Base-by-base conservation (phyloP, 345 rosid genomes). In the Diplotaxis tenuifolia region DNA sequence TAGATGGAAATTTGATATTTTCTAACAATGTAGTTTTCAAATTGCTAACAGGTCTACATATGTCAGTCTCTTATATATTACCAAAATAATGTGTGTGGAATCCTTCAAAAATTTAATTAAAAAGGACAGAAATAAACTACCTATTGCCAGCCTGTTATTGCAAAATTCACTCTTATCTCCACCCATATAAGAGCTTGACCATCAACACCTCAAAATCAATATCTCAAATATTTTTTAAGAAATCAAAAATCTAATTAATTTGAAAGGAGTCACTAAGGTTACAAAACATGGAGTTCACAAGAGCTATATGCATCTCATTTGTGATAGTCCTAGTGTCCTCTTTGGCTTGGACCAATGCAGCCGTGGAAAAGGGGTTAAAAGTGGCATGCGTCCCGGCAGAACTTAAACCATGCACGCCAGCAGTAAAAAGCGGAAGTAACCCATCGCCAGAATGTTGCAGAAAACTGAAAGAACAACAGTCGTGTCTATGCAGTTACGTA, bases 401-500 rank as follows among this genome's bases (percentile, higher is more conserved):
- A 79, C 81, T 90, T 80, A 65, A 63, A 71, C 42, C 87, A 18
- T 88, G 91, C 73, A 0, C 42, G 11, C 9, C 53, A 11, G 84
- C 91, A 0, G 15, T 78, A 62, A 60, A 42, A 4, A 42, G 81
- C 4, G 12, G 68, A 10, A 10, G 68, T 0, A 47, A 56, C 5
- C 93, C 96, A 0, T 50, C 86, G 0, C 1, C 2, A 0, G 3
- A 32, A 23, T 86, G 94, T 80, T 90, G 93, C 74, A 32, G 7
- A 56, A 88, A 80, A 62, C 11, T 85, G 74, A 82, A 69, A 74
- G 82, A 83, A 78, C 90, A 88, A 84, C 23, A 36, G 73, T 76
- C 91, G 0, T 86, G 93, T 76, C 68, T 90, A 3, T 90, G 92
- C 22, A 78, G 74, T 25, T 88, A 85, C 82, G 45, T 85, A 2